Base-by-base conservation (phyloP, 2,329 filamentous ascomycete genomes). In the Xylaria sp. region DNA sequence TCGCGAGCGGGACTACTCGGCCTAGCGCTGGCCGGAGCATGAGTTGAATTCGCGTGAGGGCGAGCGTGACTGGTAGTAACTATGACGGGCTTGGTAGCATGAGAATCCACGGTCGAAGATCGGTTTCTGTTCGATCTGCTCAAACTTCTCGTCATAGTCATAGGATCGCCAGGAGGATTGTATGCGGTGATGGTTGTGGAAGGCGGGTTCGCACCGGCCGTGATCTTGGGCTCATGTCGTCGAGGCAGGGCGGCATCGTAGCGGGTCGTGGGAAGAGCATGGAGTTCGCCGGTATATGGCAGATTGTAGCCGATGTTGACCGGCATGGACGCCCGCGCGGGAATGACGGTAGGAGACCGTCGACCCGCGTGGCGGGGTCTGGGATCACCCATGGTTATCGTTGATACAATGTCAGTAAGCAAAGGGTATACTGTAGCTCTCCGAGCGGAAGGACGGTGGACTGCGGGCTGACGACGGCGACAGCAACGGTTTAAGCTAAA, bases 181-280 rank as follows among this genome's bases (percentile, higher is more conserved):
- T 86, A 86, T 9, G 82, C 81, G 53, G 81, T 82, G 16, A 81
- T 79, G 8, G 77, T 80, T 46, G 80, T 75, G 23, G 74, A 70
- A 55, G 74, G 65, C 69, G 75, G 57, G 68, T 60, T 59, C 18
- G 56, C 30, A 30, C 52, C 35, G 54, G 60, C 34, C 58, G 65
- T 47, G 60, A 46, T 60, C 65, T 66, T 73, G 68, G 66, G 69
- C 42, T 73, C 74, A 56, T 66, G 74, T 65, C 66, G 76, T 70
- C 68, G 76, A 69, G 63, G 69, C 6, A 64, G 64, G 52, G 71
- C 62, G 44, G 70, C 61, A 54, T 74, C 68, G 61, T 74, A 70
- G 19, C 74, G 74, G 59, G 69, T 67, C 35, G 76, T 71, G 16
- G 82, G 81, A 68, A 83, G 74, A 63, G 79, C 77, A 64, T 85